Percentiles rank a stretch among this genome's conserved stretches.
phyloP scores from a whole-genome alignment of 2,329 filamentous ascomycete genomes.

The Mycosphaerelloides madeirae region DNA sequence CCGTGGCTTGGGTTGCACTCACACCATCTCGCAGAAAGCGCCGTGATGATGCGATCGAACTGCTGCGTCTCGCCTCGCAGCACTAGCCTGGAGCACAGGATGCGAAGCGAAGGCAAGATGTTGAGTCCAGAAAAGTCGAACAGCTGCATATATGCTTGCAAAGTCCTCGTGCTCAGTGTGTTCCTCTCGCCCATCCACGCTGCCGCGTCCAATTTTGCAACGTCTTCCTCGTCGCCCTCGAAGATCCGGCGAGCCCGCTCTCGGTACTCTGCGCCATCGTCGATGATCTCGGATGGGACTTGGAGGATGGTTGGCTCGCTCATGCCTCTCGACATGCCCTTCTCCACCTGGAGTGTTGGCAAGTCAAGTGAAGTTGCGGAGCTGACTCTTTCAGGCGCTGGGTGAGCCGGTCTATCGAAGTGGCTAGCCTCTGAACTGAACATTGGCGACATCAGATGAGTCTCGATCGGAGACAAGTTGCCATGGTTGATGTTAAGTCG shows the following conservation, averaged over 20 bases:
- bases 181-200: constrained; percentile 77
- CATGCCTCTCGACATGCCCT: constrained; percentile 35
- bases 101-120: constrained; percentile 71
- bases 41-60: constrained; percentile 87
- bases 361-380: constrained; percentile 12
- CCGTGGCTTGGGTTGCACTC: constrained; percentile 88
- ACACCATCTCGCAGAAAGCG: constrained; percentile 87
- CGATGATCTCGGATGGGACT: constrained; percentile 18
- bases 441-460: constrained; percentile 4
- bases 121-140: constrained; percentile 82
- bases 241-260: constrained; percentile 78
- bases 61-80: constrained; percentile 93
- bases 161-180: constrained; percentile 49
- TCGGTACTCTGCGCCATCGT: constrained; percentile 57
- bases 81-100: constrained; percentile 74
- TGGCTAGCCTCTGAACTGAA: not conserved
- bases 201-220: constrained; percentile 73
- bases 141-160: constrained; percentile 82
- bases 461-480: constrained; percentile 12
- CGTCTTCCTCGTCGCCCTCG: constrained; percentile 76
- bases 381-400: not conserved
- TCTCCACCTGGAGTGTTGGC: constrained; percentile 45
- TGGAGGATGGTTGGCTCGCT: constrained; percentile 22
- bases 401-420: not conserved
- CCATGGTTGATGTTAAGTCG: constrained; percentile 13